A percentile compares a stretch with the other conserved stretches of the same genome.
These are phyloP conservation scores for Anthracocystis setariae DNA, from an alignment of 1,284 basidiomycete genomes.

Conservation along the genomic window DNA sequence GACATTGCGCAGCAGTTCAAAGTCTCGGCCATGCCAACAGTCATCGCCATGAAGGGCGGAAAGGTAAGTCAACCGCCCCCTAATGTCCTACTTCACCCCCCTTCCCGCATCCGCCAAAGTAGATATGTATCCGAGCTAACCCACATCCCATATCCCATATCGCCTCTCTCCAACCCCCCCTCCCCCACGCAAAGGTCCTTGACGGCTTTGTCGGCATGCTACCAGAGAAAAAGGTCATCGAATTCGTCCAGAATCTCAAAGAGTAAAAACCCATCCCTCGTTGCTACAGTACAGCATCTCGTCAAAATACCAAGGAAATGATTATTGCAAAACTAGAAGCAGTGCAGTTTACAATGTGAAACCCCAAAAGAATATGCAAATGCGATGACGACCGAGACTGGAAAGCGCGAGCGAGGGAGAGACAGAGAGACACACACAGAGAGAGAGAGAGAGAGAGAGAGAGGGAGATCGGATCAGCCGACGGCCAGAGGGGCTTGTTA, in stretches of 20 bases:
- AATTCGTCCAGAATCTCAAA: slow-evolving; percentile 52
- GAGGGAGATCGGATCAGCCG: neutral
- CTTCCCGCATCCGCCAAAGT: no score
- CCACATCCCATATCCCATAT: no score
- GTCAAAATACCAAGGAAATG: neutral
- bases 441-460: neutral
- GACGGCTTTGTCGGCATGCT: slow-evolving; percentile 55
- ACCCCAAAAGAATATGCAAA: neutral
- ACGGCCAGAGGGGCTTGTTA: neutral
- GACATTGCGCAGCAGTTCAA: slow-evolving; percentile 48
- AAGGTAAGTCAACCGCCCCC: slow-evolving; percentile 24
- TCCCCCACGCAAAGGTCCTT: slow-evolving; percentile 29
- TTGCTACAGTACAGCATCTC: neutral
- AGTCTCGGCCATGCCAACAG: slow-evolving; percentile 56
- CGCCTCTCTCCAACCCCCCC: neutral
- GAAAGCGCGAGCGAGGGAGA: slow-evolving; percentile 1
- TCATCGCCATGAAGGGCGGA: slow-evolving; percentile 51
- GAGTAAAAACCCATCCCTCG: neutral
- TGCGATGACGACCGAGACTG: neutral
- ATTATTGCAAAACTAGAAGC: slow-evolving; percentile 8
- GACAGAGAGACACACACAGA: no score
- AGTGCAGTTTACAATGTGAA: neutral
- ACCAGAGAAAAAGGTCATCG: slow-evolving; percentile 49
- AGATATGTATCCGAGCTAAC: no score
- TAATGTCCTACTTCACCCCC: neutral